phyloP scores from a whole-genome alignment of 371 early-diverging fungal species.

The Mycotypha africana region DNA sequence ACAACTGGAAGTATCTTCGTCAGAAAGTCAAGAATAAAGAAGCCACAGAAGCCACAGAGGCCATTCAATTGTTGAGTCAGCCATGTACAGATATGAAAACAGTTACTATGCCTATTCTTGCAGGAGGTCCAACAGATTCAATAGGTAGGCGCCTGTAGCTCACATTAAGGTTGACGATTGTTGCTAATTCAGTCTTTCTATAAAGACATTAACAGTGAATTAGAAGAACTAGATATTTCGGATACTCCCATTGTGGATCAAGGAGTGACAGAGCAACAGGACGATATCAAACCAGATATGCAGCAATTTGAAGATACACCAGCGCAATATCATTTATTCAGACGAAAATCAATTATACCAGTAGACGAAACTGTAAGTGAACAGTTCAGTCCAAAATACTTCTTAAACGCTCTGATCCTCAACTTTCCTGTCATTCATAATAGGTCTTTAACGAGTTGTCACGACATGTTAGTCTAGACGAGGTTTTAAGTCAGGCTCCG shows the following conservation, averaged over 20 bases:
- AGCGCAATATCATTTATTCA: constrained; percentile 60
- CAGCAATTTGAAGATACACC: constrained; percentile 64
- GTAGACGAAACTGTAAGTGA: constrained; percentile 72
- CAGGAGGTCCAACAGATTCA: no score
- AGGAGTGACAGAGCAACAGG: constrained; percentile 19
- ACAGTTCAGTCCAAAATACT: background rate
- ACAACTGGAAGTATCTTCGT: constrained; percentile 58
- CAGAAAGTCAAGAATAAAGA: constrained; percentile 13
- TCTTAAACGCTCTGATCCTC: no score
- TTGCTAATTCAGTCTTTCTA: no score
- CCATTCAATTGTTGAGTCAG: no score
- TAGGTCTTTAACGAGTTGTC: constrained; percentile 70
- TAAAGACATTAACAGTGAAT: constrained; percentile 1
- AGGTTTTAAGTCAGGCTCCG: constrained; percentile 51
- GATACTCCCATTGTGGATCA: no score
- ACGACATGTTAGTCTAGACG: constrained; percentile 78
- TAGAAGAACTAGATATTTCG: constrained; percentile 15
- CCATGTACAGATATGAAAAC: no score
- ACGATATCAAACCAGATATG: constrained; percentile 31
- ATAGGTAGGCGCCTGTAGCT: no score
- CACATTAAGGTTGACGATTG: no score
- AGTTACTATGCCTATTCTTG: no score
- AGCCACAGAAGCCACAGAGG: background rate
- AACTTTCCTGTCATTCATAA: background rate
- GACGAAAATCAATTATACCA: constrained; percentile 86